Evolutionary conservation across 495 filamentous ascomycete species (phyloP).

Genomic region (Venustampulla echinocandica): DNA sequence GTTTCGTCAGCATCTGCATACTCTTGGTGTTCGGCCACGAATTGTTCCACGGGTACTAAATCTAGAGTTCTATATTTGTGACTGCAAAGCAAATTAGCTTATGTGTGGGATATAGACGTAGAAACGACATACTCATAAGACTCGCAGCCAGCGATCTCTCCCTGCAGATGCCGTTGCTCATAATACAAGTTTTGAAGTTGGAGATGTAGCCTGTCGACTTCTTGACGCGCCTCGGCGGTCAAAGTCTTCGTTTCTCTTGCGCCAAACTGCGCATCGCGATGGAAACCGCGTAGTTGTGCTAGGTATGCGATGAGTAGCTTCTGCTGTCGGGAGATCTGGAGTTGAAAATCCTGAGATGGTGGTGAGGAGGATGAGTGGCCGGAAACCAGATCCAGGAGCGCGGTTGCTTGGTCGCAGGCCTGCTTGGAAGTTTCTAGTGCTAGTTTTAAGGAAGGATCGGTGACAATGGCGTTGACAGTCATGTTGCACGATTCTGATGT

Average conservation of each 20-base stretch:
- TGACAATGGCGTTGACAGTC: constrained; percentile 50
- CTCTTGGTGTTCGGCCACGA: constrained; percentile 70
- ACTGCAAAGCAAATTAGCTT: constrained; percentile 35
- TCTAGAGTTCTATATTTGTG: constrained; percentile 84
- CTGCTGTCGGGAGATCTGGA: constrained; percentile 65
- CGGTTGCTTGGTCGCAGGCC: constrained; percentile 63
- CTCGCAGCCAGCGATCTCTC: constrained; percentile 86
- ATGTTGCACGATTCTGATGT: constrained; percentile 22
- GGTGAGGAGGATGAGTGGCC: constrained; percentile 25
- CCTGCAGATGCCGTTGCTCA: constrained; percentile 81
- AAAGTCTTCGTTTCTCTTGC: constrained; percentile 79
- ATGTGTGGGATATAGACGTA: not conserved
- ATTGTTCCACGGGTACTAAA: constrained; percentile 74
- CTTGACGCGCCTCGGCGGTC: constrained; percentile 79
- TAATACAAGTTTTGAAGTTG: constrained; percentile 95
- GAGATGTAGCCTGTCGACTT: constrained; percentile 85
- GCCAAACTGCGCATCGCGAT: constrained; percentile 69
- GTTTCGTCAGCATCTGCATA: constrained; percentile 60
- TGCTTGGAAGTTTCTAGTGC: constrained; percentile 62
- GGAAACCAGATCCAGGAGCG: constrained; percentile 49
- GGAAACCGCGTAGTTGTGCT: constrained; percentile 70
- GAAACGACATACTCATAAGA: constrained; percentile 69
- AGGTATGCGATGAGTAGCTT: constrained; percentile 73
- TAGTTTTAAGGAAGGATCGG: constrained; percentile 58
- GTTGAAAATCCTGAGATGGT: constrained; percentile 40